Conservation (phyloP, 257 asterid genomes). For the Hygrophila difformis region DNA sequence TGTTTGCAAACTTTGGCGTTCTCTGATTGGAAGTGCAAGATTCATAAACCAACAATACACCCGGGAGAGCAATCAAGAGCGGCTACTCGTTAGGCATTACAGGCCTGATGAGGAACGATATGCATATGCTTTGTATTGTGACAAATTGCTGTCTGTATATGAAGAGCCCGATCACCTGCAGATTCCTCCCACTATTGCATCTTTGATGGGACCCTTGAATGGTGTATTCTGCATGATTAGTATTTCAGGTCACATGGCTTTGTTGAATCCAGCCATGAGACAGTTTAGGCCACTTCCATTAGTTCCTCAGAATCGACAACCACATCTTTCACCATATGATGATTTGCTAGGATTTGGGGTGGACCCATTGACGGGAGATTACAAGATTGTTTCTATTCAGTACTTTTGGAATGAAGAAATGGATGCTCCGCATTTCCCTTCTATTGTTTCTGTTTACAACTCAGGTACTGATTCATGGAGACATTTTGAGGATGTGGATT, state of each 20-base stretch:
- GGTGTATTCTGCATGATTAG: slow-evolving; percentile 27
- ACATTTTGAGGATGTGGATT: slow-evolving; percentile 23
- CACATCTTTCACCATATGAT: slow-evolving; percentile 14
- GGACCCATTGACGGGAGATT: slow-evolving; percentile 24
- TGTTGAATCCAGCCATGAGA: slow-evolving; percentile 36
- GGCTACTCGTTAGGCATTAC: slow-evolving; percentile 29
- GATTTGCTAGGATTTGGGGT: slow-evolving; percentile 34
- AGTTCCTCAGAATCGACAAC: slow-evolving; percentile 14
- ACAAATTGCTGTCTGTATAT: slow-evolving; percentile 10
- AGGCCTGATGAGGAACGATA: slow-evolving; percentile 12
- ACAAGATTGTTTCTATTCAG: slow-evolving; percentile 31
- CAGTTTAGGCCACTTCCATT: slow-evolving; percentile 34
- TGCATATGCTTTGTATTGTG: slow-evolving; percentile 20
- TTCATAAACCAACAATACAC: slow-evolving; percentile 24
- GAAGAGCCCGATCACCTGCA: slow-evolving; percentile 26
- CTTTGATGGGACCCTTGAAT: slow-evolving; percentile 36
- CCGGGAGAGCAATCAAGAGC: slow-evolving; percentile 20
- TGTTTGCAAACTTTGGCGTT: slow-evolving; percentile 34
- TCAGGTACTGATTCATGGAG: slow-evolving; percentile 34
- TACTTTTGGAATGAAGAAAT: slow-evolving; percentile 22
- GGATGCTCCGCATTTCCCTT: slow-evolving; percentile 17
- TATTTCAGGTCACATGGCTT: slow-evolving; percentile 15
- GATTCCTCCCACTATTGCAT: slow-evolving; percentile 15
- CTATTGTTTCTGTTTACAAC: slow-evolving; percentile 26
- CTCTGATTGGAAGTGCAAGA: slow-evolving; percentile 23